phyloP scores from a whole-genome alignment of 768 basidiomycete genomes.

The Lentinula guzmanii region DNA sequence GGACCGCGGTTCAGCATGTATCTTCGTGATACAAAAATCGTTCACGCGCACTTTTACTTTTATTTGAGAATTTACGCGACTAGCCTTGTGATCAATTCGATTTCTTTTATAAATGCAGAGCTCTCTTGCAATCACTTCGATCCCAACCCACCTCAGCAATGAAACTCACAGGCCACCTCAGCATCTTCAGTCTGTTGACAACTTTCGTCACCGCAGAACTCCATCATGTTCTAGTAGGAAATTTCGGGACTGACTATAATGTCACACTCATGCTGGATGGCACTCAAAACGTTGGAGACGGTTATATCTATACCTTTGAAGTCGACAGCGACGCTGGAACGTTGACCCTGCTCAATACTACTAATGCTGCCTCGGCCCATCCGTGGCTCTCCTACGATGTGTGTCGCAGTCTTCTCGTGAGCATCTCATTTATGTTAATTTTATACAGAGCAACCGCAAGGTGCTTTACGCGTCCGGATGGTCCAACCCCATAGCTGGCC shows the following conservation, averaged over 20 bases:
- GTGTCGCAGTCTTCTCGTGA: constrained; percentile 3
- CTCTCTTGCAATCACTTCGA: background rate
- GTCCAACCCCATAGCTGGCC: constrained; percentile 12
- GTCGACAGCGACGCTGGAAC: constrained; percentile 11
- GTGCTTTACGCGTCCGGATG: constrained; percentile 16
- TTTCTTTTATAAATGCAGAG: background rate
- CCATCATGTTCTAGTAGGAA: constrained; percentile 16
- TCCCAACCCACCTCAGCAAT: background rate
- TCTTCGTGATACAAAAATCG: background rate
- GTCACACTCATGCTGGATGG: constrained; percentile 16
- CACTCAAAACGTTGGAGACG: constrained; percentile 15
- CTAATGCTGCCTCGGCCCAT: constrained; percentile 13
- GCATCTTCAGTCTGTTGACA: background rate
- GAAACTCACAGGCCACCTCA: background rate
- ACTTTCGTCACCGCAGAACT: background rate
- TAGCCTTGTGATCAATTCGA: background rate
- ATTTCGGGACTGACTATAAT: constrained; percentile 16
- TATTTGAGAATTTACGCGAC: background rate
- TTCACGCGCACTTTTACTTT: too few species aligned
- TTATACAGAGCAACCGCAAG: constrained; percentile 9
- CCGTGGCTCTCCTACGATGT: constrained; percentile 18
- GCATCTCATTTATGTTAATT: background rate
- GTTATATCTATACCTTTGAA: constrained; percentile 13
- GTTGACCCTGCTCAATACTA: constrained; percentile 10
- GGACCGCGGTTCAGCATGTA: background rate